Conservation (phyloP, 179 eudicot genomes). For the Drosera spatulata region DNA sequence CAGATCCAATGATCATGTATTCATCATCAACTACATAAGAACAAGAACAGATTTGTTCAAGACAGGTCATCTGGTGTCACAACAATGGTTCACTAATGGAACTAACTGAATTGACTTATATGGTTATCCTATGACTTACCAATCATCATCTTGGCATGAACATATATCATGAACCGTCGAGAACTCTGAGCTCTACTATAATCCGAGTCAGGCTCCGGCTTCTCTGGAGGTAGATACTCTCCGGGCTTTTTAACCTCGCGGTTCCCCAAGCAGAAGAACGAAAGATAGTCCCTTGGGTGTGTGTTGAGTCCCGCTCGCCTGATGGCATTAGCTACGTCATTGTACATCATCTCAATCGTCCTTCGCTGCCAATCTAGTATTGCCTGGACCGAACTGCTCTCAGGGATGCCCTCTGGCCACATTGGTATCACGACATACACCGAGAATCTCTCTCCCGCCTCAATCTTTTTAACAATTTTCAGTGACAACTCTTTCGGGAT, state of each 20-base stretch:
- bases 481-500: slow-evolving; percentile 26
- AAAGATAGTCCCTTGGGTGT: slow-evolving; percentile 18
- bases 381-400: slow-evolving; percentile 18
- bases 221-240: slow-evolving; percentile 36
- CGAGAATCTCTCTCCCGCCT: slow-evolving; percentile 18
- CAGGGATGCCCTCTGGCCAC: slow-evolving; percentile 33
- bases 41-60: not conserved
- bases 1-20: slow-evolving; percentile 27
- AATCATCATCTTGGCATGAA: slow-evolving; percentile 82
- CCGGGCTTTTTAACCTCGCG: slow-evolving; percentile 28
- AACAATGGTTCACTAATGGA: not conserved
- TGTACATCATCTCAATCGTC: slow-evolving; percentile 34
- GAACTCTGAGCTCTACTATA: slow-evolving; percentile 49
- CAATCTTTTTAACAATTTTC: slow-evolving; percentile 21
- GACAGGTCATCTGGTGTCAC: not conserved
- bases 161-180: slow-evolving; percentile 79
- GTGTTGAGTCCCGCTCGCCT: slow-evolving; percentile 13
- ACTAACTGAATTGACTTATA: not conserved
- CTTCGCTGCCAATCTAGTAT: slow-evolving; percentile 29
- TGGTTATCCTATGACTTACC: slow-evolving; percentile 20
- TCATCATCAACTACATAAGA: slow-evolving; percentile 45
- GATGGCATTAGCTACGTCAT: slow-evolving; percentile 16
- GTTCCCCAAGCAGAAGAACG: slow-evolving; percentile 39
- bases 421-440: slow-evolving; percentile 28
- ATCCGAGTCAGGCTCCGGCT: slow-evolving; percentile 36